Base-by-base conservation (phyloP, 1,139 yeast species). In the Pichia sp. region DNA sequence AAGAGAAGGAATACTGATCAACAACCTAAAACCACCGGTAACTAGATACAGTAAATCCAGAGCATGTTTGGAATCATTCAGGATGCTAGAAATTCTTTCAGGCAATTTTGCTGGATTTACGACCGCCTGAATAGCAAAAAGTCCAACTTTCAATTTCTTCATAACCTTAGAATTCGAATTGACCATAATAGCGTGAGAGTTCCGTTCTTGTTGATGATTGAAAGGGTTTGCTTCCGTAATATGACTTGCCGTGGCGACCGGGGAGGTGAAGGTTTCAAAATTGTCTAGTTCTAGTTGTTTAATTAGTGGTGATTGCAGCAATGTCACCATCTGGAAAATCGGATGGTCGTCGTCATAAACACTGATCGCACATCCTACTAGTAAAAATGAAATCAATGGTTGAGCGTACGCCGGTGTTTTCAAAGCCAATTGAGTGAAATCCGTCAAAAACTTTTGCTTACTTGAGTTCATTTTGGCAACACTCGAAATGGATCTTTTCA, bases 81-180 rank as follows among this genome's bases (percentile, higher is more conserved):
- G 49, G 53, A 64, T 8, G 48, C 52, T 27, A 59, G 52, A 28
- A 64, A 58, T 23, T 58, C 54, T 33, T 10, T 59, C 58, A 11
- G 61, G 54, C 48, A 71, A 67, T 45, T 57, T 59, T 3, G 62
- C 64, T 1, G 76, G 71, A 38, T 68, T 61, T 37, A 75, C 55
- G 53, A 71, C 56, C 27, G 70, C 60, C 3, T 75, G 73, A 4
- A 75, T 67, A 1, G 73, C 66, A 51, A 64, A 68, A 40, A 71
- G 67, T 37, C 68, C 67, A 9, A 69, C 64, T 36, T 68, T 51
- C 31, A 72, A 56, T 28, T 49, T 47, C 31, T 48, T 37, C 16
- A 47, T 37, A 3, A 47, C 29, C 34, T 46, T 42, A 16, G 43
- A 37, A 29, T 35, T 36, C n/a, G 33, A 31, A 9, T n/a, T 27